Base-by-base conservation (phyloP, 768 basidiomycete genomes). In the Boletus pseudopeckii region DNA sequence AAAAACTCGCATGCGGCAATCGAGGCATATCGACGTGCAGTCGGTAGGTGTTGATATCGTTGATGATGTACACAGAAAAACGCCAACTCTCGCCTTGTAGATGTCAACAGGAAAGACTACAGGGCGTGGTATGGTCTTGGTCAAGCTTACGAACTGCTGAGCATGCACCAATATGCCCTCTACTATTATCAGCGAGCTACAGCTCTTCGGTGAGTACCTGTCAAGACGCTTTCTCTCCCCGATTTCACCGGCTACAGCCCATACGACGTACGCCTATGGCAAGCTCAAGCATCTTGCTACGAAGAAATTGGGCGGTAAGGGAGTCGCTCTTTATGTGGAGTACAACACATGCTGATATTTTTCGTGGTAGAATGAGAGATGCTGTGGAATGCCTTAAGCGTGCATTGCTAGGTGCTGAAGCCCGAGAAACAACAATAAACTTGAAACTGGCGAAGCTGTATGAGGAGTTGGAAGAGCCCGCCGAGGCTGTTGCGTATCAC, bases 1-100 rank as follows among this genome's bases (percentile, higher is more conserved):
- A 98, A 98, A 74, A 98, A 99, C 70, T 93, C 93, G 5, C 95
- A 98, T 76, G 97, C 97, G 2, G 96, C 97, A 15, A 97, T 98
- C 51, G 97, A 98, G 72, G 91, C 94, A 10, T 99, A 98, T 71
- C 83, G 97, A 50, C 82, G 94, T 66, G 97, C 97, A 48, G 85
- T 98, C 55, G 93, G 95, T 93, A 71, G 52, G 87, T 72, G n/a
- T 30, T 42, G 20, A 17, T 18, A 20, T 28, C n/a, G 1, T 38
- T 20, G 9, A 34, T 9, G 9, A 11, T 7, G 28, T 45, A 17
- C n/a, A 28, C 22, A 37, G 2, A 43, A 36, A 24, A 37, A 45
- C 14, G 14, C 36, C n/a, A 37, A 58, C 34, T 26, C 1, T 24
- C 45, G 17, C n/a, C 36, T 28, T 54, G 48, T 55, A 98, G 96